phyloP scores from a whole-genome alignment of 192 early-diverging fungal species.

The Thoreauomyces humboldtii region DNA sequence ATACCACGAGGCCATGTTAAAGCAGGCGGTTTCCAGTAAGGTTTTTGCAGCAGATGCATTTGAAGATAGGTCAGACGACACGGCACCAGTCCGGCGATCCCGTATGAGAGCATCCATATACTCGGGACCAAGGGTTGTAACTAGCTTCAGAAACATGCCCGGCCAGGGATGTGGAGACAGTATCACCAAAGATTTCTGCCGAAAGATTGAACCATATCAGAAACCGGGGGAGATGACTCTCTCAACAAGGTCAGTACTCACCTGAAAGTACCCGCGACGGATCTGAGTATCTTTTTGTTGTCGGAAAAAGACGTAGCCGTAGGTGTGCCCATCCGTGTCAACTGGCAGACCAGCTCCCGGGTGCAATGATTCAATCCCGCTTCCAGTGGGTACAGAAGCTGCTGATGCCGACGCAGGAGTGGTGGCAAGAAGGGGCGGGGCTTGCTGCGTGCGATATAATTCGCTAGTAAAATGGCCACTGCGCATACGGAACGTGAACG shows the following conservation, averaged over 20 bases:
- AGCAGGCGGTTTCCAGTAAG: conserved; percentile 77
- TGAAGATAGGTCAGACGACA: conserved; percentile 4
- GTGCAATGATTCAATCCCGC: conserved; percentile 8
- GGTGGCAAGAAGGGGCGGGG: conserved; percentile 1
- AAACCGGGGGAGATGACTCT: too few species aligned
- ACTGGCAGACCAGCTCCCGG: conserved; percentile 33
- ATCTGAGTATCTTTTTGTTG: conserved; percentile 85
- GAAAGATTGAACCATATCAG: neutral
- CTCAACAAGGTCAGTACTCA: too few species aligned
- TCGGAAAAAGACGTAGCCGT: conserved; percentile 94
- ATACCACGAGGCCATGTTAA: conserved; percentile 75
- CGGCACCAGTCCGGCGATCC: conserved; percentile 18
- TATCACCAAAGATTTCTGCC: conserved; percentile 78
- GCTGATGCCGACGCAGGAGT: neutral
- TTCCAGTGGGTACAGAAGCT: neutral
- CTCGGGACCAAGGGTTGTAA: conserved; percentile 71
- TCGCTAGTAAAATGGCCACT: conserved; percentile 34
- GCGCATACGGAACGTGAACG: conserved; percentile 51
- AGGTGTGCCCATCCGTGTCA: conserved; percentile 54
- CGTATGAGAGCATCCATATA: conserved; percentile 69
- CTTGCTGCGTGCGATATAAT: conserved; percentile 33
- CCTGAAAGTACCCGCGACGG: conserved; percentile 87
- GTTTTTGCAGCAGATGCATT: conserved; percentile 7
- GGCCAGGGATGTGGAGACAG: conserved; percentile 86
- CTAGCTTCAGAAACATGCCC: conserved; percentile 77